These are phyloP conservation scores for Climacium dendroides DNA, from an alignment of 225 moss, liverwort and hornwort genomes.

Conservation along the genomic window DNA sequence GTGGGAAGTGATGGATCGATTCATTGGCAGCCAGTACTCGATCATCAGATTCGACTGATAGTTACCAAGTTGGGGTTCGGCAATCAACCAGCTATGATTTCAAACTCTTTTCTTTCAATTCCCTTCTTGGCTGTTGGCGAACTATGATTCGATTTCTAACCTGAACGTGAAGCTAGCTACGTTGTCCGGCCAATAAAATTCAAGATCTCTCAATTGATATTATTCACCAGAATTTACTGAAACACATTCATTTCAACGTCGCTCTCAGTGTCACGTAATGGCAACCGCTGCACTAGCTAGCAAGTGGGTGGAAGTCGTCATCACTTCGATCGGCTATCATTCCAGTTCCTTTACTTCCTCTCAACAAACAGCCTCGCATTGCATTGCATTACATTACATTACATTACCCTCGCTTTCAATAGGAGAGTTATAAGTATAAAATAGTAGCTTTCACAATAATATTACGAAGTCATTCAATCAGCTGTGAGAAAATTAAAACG, in stretches of 20 bases:
- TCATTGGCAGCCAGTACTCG: background rate
- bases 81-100: background rate
- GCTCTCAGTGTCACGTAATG: background rate
- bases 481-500: background rate
- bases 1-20: background rate
- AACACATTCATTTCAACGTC: background rate
- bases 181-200: background rate
- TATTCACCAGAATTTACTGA: background rate
- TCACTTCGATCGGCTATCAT: background rate
- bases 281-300: background rate
- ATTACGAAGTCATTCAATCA: background rate
- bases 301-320: background rate
- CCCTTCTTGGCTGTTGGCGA: background rate
- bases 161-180: background rate
- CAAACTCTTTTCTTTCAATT: too few relatives aligned
- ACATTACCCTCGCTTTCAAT: background rate
- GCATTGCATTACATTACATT: background rate
- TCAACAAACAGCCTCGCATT: background rate
- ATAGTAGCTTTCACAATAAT: background rate
- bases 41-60: background rate
- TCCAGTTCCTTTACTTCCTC: background rate
- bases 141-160: background rate
- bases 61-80: background rate
- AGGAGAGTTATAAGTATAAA: background rate
- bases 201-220: background rate